phyloP scores from a whole-genome alignment of 1,284 basidiomycete genomes.

The Malassezia psittaci region DNA sequence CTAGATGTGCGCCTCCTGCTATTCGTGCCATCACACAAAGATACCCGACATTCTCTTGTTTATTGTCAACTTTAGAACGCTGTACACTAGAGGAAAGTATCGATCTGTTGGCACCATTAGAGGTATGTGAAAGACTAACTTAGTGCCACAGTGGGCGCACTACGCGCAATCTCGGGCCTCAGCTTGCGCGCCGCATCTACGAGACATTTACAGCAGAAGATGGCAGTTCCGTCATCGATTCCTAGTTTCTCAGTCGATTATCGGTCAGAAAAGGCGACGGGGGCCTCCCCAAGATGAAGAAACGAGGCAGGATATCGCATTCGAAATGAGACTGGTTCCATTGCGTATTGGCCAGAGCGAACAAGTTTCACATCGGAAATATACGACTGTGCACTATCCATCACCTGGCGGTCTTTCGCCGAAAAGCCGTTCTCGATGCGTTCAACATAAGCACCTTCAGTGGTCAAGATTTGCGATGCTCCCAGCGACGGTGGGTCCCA shows the following conservation, averaged over 20 bases:
- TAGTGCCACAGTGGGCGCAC: neutral
- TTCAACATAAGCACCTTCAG: constrained; percentile 8
- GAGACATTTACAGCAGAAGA: neutral
- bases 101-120: neutral
- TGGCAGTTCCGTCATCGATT: neutral
- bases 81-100: neutral
- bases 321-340: neutral
- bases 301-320: constrained; percentile 5
- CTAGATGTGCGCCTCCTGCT: constrained; percentile 2
- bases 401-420: neutral
- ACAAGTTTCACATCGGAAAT: neutral
- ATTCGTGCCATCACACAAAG: neutral
- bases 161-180: neutral
- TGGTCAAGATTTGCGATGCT: neutral
- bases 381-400: neutral
- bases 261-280: neutral
- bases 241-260: neutral
- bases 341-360: neutral
- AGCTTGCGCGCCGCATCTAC: neutral
- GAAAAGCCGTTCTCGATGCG: constrained; percentile 9
- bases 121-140: neutral
- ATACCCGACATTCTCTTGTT: constrained; percentile 10
- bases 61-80: constrained; percentile 1
- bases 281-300: neutral
- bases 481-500: neutral